Evolutionary conservation across 2,329 filamentous ascomycete species (phyloP).

Genomic region (Kalaharituber pfeilii): DNA sequence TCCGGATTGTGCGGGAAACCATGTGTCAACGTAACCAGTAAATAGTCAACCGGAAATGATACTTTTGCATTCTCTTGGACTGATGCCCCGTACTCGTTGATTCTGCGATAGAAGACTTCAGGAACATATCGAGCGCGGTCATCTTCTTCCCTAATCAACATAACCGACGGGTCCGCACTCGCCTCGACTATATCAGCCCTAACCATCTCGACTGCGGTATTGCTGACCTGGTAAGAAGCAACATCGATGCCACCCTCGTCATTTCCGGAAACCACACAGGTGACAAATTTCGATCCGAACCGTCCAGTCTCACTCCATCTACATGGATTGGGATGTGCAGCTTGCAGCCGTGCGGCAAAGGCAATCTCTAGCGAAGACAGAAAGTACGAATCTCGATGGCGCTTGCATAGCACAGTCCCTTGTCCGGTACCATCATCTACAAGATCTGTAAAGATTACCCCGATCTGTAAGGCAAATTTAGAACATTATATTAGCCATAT

Average conservation of each 20-base stretch:
- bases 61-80: conserved; percentile 97
- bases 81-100: conserved; percentile 92
- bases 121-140: conserved; percentile 91
- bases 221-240: conserved; percentile 84
- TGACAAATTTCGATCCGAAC: conserved; percentile 94
- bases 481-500: not conserved
- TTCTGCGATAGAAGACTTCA: conserved; percentile 86
- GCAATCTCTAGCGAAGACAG: conserved; percentile 81
- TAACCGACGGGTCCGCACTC: conserved; percentile 76
- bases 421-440: conserved; percentile 64
- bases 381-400: conserved; percentile 88
- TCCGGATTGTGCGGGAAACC: conserved; percentile 73
- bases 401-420: conserved; percentile 80
- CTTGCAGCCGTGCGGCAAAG: conserved; percentile 76
- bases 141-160: conserved; percentile 86
- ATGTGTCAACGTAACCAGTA: conserved; percentile 88
- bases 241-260: conserved; percentile 75
- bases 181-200: conserved; percentile 86
- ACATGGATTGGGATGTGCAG: conserved; percentile 69
- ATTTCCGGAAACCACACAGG: conserved; percentile 87
- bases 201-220: conserved; percentile 93
- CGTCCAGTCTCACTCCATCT: conserved; percentile 94
- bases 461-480: conserved; percentile 34
- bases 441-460: conserved; percentile 88
- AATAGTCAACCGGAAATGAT: conserved; percentile 87